Percentiles rank a stretch among this genome's conserved stretches.
Evolutionary conservation across 1,284 basidiomycete species (phyloP).

Genomic region (Boletellus deceptivus): DNA sequence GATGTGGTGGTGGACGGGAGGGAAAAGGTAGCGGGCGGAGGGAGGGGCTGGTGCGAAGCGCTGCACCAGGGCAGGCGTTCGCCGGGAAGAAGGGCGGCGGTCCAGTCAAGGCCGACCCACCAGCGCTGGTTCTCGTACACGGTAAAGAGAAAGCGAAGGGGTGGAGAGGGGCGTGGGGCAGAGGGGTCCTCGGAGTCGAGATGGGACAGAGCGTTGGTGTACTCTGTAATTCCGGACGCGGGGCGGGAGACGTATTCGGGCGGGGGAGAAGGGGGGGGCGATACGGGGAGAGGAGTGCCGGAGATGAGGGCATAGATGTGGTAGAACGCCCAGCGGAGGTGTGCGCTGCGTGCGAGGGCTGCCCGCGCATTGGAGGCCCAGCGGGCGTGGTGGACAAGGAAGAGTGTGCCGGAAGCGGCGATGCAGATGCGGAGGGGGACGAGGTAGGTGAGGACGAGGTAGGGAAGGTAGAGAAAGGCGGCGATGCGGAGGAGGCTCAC

Average conservation of each 20-base stretch:
- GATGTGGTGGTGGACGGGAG: slow-evolving; percentile 49
- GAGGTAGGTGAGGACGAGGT: slow-evolving; percentile 53
- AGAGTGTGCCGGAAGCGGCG: slow-evolving; percentile 55
- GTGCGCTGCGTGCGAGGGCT: slow-evolving; percentile 62
- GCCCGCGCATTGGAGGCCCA: slow-evolving; percentile 56
- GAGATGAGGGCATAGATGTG: slow-evolving; percentile 48
- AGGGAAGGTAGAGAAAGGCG: slow-evolving; percentile 55
- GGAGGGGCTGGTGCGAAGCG: slow-evolving; percentile 51
- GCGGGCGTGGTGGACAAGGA: slow-evolving; percentile 63
- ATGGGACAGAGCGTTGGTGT: slow-evolving; percentile 26
- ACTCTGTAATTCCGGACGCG: slow-evolving; percentile 25
- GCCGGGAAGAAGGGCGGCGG: slow-evolving; percentile 84
- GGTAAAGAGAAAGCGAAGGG: slow-evolving; percentile 79
- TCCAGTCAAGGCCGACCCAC: slow-evolving; percentile 93
- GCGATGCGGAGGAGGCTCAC: slow-evolving; percentile 45
- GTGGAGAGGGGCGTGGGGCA: slow-evolving; percentile 25
- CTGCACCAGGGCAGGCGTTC: slow-evolving; percentile 91
- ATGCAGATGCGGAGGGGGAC: slow-evolving; percentile 59
- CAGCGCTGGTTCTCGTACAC: slow-evolving; percentile 94
- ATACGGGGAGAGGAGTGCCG: slow-evolving; percentile 50
- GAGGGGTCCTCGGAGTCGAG: slow-evolving; percentile 10
- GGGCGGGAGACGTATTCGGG: slow-evolving; percentile 36
- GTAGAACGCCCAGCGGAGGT: slow-evolving; percentile 59
- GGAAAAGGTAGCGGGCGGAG: slow-evolving; percentile 64
- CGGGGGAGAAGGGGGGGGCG: slow-evolving; percentile 33